These are phyloP conservation scores for Limnanthes douglasii DNA, from an alignment of 345 rosid species.

Conservation along the genomic window DNA sequence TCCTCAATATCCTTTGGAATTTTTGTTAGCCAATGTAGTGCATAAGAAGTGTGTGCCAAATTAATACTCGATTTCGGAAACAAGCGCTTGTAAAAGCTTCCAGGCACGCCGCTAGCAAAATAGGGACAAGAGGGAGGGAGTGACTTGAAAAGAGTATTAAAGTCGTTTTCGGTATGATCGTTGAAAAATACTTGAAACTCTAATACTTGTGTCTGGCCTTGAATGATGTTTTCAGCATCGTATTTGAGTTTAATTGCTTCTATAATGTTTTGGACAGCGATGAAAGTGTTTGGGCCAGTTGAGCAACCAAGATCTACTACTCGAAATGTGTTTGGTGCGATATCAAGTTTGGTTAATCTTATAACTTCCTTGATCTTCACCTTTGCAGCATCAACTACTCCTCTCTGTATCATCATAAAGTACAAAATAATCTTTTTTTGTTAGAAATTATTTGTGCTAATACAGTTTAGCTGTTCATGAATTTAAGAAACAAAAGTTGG, in stretches of 20 bases:
- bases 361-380: constrained; percentile 6
- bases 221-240: not conserved
- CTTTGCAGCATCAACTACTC: constrained; percentile 10
- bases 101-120: constrained; percentile 27
- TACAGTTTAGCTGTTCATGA: no score
- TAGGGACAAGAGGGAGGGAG: constrained; percentile 17
- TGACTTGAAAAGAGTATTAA: constrained; percentile 36
- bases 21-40: constrained; percentile 30
- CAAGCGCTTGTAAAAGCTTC: constrained; percentile 24
- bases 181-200: constrained; percentile 46
- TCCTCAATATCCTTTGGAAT: constrained; percentile 17
- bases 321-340: not conserved
- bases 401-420: constrained; percentile 12
- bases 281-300: constrained; percentile 16
- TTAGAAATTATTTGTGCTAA: no score
- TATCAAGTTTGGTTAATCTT: constrained; percentile 6
- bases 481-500: no score
- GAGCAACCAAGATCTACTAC: constrained; percentile 23
- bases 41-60: constrained; percentile 19
- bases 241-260: constrained; percentile 9
- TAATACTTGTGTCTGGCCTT: no score
- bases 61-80: constrained; percentile 25
- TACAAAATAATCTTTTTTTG: no score
- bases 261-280: constrained; percentile 12
- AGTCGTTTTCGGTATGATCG: constrained; percentile 38